Base-by-base conservation (phyloP, 371 early-diverging fungal species). In the Rhizomucor pusillus region DNA sequence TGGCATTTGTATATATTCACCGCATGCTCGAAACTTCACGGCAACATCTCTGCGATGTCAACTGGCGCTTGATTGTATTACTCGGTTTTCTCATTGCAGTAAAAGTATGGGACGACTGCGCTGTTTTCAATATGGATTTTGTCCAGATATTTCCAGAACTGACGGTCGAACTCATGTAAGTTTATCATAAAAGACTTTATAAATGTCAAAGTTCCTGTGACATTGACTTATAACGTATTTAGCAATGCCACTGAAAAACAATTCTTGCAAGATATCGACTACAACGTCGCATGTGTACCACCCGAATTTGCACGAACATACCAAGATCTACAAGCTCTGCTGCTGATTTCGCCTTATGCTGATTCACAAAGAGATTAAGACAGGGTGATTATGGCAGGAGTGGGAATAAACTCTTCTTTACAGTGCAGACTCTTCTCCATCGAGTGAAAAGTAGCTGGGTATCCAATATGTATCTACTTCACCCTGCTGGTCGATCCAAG, bases 21-120 rank as follows among this genome's bases (percentile, higher is more conserved):
- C 77, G 90, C 6, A 85, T 90, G 81, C 73, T 89, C 13, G 65
- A 66, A 2, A 70, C 69, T n/a, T 84, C 89, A 0, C 65, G 71
- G 0, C 66, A 90, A 40, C 70, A 75, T 3, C 66, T 91, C 24
- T 82, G 84, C 43, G 79, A 86, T 11, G 71, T 67, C 50, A 92
- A 88, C 51, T 92, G 92, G 91, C 80, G 87, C 5, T 63, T 87
- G 13, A 76, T 82, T n/a, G 61, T 88, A 2, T 72, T 92, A 11
- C 87, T 87, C 0, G 85, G 80, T 0, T 56, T 90, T 13, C 51
- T 92, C 18, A 67, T 88, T 14, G 87, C 91, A 1, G 79, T 87
- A 47, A 92, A 92, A 62, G 90, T 91, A 0, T 92, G 91, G 93
- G 93, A 92, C 59, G 93, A 92, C 56, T 86, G 89, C 54, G 91